Evolutionary conservation across 2,329 filamentous ascomycete genomes (phyloP).

Genomic region (Scleromitrula shiraiana): DNA sequence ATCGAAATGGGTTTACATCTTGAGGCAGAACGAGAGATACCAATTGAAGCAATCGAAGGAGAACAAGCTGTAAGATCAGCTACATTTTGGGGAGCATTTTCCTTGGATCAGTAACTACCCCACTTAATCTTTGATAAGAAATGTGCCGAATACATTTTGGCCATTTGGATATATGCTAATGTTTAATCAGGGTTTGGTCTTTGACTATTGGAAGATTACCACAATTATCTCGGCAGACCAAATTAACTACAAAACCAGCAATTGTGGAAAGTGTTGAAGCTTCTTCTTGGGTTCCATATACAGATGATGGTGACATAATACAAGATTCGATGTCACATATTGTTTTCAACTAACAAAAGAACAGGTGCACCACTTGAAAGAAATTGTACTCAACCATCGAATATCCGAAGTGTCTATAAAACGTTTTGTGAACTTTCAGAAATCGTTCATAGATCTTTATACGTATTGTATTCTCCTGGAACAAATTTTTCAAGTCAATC

Average conservation of each 20-base stretch:
- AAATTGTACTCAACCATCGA: conserved; percentile 56
- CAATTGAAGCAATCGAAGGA: conserved; percentile 20
- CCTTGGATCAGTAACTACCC: conserved; percentile 46
- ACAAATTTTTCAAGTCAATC: conserved; percentile 55
- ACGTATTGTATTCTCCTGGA: conserved; percentile 61
- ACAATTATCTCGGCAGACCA: conserved; percentile 49
- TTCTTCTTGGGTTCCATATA: conserved; percentile 39
- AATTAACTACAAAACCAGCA: conserved; percentile 49
- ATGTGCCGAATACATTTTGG: no score
- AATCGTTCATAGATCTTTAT: conserved; percentile 54
- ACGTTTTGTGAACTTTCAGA: conserved; percentile 67
- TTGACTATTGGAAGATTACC: conserved; percentile 55
- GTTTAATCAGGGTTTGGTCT: conserved; percentile 51
- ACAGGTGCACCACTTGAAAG: conserved; percentile 41
- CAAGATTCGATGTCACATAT: no score
- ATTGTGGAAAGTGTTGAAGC: conserved; percentile 54
- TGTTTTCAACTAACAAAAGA: neutral
- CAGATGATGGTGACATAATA: conserved; percentile 29
- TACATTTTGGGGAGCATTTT: conserved; percentile 40
- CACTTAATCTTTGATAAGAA: conserved; percentile 38
- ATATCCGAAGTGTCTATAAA: conserved; percentile 60
- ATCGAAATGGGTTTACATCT: conserved; percentile 36
- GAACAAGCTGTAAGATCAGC: conserved; percentile 40
- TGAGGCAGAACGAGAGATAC: conserved; percentile 11
- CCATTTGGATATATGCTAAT: conserved; percentile 24